Percentiles rank a stretch among this genome's conserved stretches.
Evolutionary conservation across 2,329 filamentous ascomycete genomes (phyloP).

Genomic region (Aspergillus calidoustus): DNA sequence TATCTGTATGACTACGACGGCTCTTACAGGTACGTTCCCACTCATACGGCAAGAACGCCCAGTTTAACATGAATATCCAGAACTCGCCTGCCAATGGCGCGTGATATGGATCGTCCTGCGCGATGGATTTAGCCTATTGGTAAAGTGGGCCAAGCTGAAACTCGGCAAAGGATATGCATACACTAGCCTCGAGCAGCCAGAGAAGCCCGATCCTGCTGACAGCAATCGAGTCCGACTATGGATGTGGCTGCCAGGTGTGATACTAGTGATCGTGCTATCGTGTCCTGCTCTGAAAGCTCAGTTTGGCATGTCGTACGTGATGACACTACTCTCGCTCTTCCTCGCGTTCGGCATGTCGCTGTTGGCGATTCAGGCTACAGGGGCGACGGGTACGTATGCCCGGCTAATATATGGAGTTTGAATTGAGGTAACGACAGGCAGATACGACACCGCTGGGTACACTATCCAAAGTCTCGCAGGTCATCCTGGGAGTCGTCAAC

Average conservation of each 20-base stretch:
- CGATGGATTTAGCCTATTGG: not conserved
- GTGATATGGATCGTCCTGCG: constrained; percentile 3
- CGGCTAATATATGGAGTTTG: too few relatives aligned
- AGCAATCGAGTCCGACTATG: not conserved
- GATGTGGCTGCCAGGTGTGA: constrained; percentile 11
- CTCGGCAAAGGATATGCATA: not conserved
- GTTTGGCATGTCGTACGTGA: constrained; percentile 1
- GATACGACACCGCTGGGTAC: constrained; percentile 3
- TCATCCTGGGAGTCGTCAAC: not conserved
- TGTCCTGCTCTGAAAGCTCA: constrained; percentile 2
- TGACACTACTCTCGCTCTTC: constrained; percentile 6
- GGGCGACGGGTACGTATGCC: constrained; percentile 1
- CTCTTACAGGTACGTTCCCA: not conserved
- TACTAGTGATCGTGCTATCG: not conserved
- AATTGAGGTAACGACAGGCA: not conserved
- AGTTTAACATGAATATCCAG: not conserved
- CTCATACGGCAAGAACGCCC: too few relatives aligned
- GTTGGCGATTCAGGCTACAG: constrained; percentile 11
- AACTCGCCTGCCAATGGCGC: constrained; percentile 11
- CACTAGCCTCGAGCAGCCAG: not conserved
- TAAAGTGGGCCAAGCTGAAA: not conserved
- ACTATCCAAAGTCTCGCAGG: constrained; percentile 14
- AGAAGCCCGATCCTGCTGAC: not conserved
- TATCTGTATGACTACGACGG: constrained; percentile 7
- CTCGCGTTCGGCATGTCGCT: constrained; percentile 11